Base-by-base conservation (phyloP, 2,329 filamentous ascomycete genomes). In the Calonectria multiphialidica region DNA sequence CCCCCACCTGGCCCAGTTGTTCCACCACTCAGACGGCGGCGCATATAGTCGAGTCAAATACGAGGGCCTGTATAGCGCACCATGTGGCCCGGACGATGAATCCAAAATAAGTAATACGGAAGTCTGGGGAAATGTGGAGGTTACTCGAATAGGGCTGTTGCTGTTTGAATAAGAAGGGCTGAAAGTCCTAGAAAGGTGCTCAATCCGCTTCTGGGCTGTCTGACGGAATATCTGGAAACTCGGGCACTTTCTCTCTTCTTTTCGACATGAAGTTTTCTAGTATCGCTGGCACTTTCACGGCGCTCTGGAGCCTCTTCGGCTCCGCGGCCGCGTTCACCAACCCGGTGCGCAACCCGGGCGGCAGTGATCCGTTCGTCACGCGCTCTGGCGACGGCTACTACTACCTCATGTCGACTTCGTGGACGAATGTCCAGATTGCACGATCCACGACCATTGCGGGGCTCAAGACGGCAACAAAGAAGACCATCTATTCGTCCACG, bases 361-460 rank as follows among this genome's bases (percentile, higher is more conserved):
- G 89, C 8, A 86, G 85, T n/a, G 88, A 90, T 73, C 88, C 89
- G 1, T 86, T 87, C 70, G 85, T 90, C 16, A 85, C 86, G 3
- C 88, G 85, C 68, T 84, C 84, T 0, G 86, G 85, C 30, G 88
- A 73, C 23, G 71, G 88, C 1, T 90, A 87, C 75, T 90, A 90
- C 79, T 90, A 90, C 74, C 81, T 91, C 44, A 85, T 89, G 75
- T 87, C 87, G 0, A 90, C 88, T 0, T 88, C 87, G 21, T 91
- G 87, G 87, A 86, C 82, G 1, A 82, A 90, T 73, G 82, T 91
- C 23, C 82, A 88, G 74, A 85, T 91, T 55, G 86, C 88, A 1
- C 83, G 88, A 2, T 85, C 89, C 0, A 88, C 82, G 6, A 90
- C 88, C 0, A 79, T 91, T 18, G 84, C 86, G 28, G 88, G 88